Percentiles rank a stretch among this genome's conserved stretches.
Evolutionary conservation across 2,329 filamentous ascomycete genomes (phyloP).

Genomic region (Clonostachys sp.): DNA sequence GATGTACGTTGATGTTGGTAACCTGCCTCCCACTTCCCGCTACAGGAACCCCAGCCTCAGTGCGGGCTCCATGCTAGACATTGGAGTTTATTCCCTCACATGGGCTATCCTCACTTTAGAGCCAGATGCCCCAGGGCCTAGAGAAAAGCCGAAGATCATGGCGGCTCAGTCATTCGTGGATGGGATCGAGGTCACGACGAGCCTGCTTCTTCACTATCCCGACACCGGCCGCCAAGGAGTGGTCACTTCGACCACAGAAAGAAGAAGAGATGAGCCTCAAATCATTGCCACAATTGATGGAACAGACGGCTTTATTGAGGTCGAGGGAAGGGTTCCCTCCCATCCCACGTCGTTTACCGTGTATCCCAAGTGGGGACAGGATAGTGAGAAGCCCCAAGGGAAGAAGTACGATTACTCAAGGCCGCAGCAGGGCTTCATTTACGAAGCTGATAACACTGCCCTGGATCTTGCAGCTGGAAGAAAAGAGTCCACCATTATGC

Average conservation of each 20-base stretch:
- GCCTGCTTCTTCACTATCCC: constrained; percentile 30
- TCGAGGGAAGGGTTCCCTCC: constrained; percentile 24
- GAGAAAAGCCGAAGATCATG: constrained; percentile 10
- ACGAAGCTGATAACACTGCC: constrained; percentile 37
- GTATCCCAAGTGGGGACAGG: neutral
- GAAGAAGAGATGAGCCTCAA: constrained; percentile 4
- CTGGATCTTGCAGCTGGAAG: constrained; percentile 28
- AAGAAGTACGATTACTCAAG: constrained; percentile 28
- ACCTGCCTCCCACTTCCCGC: neutral
- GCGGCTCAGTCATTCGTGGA: constrained; percentile 26
- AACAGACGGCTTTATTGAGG: constrained; percentile 24
- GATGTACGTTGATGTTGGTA: constrained; percentile 23
- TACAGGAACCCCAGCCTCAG: neutral
- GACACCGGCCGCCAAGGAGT: constrained; percentile 30
- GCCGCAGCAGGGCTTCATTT: constrained; percentile 29
- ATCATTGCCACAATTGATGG: constrained; percentile 33
- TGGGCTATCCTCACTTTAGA: constrained; percentile 9
- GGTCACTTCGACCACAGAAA: constrained; percentile 23
- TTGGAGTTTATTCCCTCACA: neutral
- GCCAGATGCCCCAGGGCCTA: neutral
- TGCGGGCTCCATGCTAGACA: neutral
- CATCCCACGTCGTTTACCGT: constrained; percentile 28
- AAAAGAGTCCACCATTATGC: constrained; percentile 32
- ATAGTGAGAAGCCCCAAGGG: constrained; percentile 15
- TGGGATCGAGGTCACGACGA: constrained; percentile 24